These are phyloP conservation scores for Metschnikowia shivogae DNA, from an alignment of 805 yeast species.

Conservation along the genomic window DNA sequence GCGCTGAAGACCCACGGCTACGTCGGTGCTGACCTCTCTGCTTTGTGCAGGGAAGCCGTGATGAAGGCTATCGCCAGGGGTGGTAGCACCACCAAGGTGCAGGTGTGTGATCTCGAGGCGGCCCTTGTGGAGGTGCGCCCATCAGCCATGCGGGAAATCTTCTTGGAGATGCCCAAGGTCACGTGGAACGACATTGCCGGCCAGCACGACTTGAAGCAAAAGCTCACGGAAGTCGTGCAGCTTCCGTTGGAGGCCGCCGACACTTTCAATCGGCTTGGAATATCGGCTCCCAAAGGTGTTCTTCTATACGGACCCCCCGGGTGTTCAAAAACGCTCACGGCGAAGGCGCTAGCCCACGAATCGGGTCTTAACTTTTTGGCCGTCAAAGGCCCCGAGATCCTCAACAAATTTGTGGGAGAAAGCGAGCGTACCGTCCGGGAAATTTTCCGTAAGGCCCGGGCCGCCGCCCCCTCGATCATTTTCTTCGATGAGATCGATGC, in stretches of 20 bases:
- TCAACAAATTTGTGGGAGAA: slow-evolving; percentile 95
- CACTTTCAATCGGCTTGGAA: slow-evolving; percentile 72
- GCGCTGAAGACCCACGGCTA: slow-evolving; percentile 90
- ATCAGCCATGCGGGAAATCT: slow-evolving; percentile 94
- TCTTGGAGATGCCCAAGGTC: slow-evolving; percentile 90
- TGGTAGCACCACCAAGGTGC: slow-evolving; percentile 42
- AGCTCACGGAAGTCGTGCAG: slow-evolving; percentile 85
- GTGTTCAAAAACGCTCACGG: slow-evolving; percentile 93
- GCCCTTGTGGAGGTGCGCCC: slow-evolving; percentile 85
- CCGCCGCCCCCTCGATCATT: slow-evolving; percentile 89
- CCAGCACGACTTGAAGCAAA: slow-evolving; percentile 74
- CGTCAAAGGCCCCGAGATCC: slow-evolving; percentile 90
- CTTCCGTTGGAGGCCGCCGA: slow-evolving; percentile 82
- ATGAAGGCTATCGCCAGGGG: slow-evolving; percentile 74
- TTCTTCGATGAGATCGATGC: slow-evolving; percentile 98
- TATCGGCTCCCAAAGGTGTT: slow-evolving; percentile 89
- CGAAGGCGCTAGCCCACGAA: slow-evolving; percentile 97
- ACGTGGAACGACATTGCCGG: slow-evolving; percentile 96
- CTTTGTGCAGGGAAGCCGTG: slow-evolving; percentile 83
- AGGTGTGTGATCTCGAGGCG: slow-evolving; percentile 54
- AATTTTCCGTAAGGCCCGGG: slow-evolving; percentile 87
- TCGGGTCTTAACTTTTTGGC: slow-evolving; percentile 94
- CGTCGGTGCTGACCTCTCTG: slow-evolving; percentile 93
- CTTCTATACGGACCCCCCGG: slow-evolving; percentile 97
- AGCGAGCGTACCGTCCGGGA: slow-evolving; percentile 92